These are phyloP conservation scores for Kondoa subrosea DNA, from an alignment of 768 basidiomycete species.

Conservation along the genomic window DNA sequence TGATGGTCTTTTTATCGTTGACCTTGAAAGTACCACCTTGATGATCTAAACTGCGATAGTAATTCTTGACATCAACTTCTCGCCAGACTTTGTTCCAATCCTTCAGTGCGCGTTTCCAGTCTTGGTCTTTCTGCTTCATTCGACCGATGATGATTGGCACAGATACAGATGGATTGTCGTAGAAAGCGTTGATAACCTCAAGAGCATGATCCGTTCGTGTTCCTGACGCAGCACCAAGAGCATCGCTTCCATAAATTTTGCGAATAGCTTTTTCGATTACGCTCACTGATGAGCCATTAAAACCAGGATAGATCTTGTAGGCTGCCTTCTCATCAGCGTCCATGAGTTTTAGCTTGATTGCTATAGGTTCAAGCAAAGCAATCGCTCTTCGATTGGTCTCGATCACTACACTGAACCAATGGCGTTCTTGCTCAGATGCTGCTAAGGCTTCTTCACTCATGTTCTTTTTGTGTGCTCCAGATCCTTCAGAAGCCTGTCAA, in stretches of 20 bases:
- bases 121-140: slow-evolving; percentile 87
- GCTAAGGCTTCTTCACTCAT: slow-evolving; percentile 86
- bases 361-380: slow-evolving; percentile 69
- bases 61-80: slow-evolving; percentile 90
- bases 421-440: slow-evolving; percentile 95
- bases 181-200: slow-evolving; percentile 68
- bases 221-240: slow-evolving; percentile 4
- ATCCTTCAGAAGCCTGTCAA: slow-evolving; percentile 51
- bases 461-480: slow-evolving; percentile 92
- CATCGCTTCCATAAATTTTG: slow-evolving; percentile 58
- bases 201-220: slow-evolving; percentile 44
- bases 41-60: slow-evolving; percentile 93
- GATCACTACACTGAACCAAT: slow-evolving; percentile 90
- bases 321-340: slow-evolving; percentile 58
- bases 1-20: slow-evolving; percentile 83
- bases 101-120: slow-evolving; percentile 82
- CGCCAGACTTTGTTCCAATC: slow-evolving; percentile 97
- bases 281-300: slow-evolving; percentile 66
- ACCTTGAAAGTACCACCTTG: slow-evolving; percentile 87
- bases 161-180: slow-evolving; percentile 74
- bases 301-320: slow-evolving; percentile 64
- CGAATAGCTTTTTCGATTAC: slow-evolving; percentile 84
- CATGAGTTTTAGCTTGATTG: slow-evolving; percentile 70
- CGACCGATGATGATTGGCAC: slow-evolving; percentile 80
- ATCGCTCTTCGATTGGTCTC: slow-evolving; percentile 80